Evolutionary conservation across 2,329 filamentous ascomycete genomes (phyloP).

Genomic region (Exophiala aquamarina): DNA sequence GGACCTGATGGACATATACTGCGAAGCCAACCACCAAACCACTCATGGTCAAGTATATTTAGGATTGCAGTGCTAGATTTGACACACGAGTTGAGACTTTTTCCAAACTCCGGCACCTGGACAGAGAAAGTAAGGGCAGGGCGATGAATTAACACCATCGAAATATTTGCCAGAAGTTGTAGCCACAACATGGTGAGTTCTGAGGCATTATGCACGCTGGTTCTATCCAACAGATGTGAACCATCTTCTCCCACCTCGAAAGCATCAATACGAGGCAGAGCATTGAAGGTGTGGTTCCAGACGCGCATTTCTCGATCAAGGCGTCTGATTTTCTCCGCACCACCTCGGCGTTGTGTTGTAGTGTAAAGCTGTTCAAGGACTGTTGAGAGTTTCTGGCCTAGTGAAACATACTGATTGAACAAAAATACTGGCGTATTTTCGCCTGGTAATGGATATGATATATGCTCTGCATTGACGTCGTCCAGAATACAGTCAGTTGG

Average conservation of each 20-base stretch:
- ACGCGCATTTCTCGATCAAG: neutral
- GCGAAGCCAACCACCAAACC: neutral
- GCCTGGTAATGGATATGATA: constrained; percentile 1
- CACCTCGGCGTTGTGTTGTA: neutral
- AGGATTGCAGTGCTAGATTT: neutral
- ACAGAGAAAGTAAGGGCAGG: neutral
- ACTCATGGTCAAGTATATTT: neutral
- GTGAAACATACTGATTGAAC: neutral
- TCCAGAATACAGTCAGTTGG: neutral
- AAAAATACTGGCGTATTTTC: neutral
- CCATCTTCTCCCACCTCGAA: neutral
- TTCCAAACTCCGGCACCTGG: neutral
- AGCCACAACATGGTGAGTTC: neutral
- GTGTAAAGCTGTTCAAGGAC: constrained; percentile 1
- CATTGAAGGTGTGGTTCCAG: constrained; percentile 1
- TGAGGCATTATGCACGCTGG: too few species aligned
- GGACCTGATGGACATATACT: constrained; percentile 1
- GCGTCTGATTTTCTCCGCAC: constrained; percentile 1
- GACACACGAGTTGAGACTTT: neutral
- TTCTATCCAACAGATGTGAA: neutral
- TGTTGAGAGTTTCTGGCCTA: neutral
- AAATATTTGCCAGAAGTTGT: constrained; percentile 1
- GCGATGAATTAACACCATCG: neutral
- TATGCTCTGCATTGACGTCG: neutral
- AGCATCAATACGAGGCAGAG: neutral